These are phyloP conservation scores for Sanghuangporus weigelae DNA, from an alignment of 1,284 basidiomycete genomes.

Conservation along the genomic window DNA sequence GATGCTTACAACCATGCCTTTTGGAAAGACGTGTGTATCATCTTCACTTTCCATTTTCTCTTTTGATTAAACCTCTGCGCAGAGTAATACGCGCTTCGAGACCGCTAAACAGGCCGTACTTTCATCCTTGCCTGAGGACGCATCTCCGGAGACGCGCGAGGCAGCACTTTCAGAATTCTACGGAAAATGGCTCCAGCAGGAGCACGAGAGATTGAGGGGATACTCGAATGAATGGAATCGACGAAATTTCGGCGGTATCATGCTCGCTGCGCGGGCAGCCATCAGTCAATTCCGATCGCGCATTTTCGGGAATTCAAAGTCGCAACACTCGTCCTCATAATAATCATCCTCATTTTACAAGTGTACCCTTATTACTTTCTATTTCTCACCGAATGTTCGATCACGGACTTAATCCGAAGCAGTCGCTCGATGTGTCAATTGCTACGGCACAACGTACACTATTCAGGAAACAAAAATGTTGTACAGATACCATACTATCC, in stretches of 20 bases:
- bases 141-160: slow-evolving; percentile 52
- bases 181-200: slow-evolving; percentile 63
- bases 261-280: slow-evolving; percentile 46
- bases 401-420: neutral
- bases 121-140: slow-evolving; percentile 46
- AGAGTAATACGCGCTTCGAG: slow-evolving; percentile 75
- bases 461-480: neutral
- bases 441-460: neutral
- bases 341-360: neutral
- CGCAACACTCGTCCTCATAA: neutral
- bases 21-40: slow-evolving; percentile 63
- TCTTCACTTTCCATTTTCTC: neutral
- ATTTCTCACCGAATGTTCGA: slow-evolving; percentile 6
- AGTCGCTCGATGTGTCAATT: neutral
- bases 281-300: slow-evolving; percentile 35
- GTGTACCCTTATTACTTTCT: neutral
- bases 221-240: slow-evolving; percentile 62
- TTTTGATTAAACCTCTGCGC: neutral
- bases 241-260: slow-evolving; percentile 50
- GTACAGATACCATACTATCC: neutral
- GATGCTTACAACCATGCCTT: slow-evolving; percentile 70
- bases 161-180: slow-evolving; percentile 65
- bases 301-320: slow-evolving; percentile 12
- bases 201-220: slow-evolving; percentile 45
- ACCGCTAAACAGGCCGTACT: slow-evolving; percentile 54